Percentiles rank a stretch among this genome's conserved stretches.
phyloP scores from a whole-genome alignment of 192 early-diverging fungal genomes.

The Pecoramyces ruminantium region DNA sequence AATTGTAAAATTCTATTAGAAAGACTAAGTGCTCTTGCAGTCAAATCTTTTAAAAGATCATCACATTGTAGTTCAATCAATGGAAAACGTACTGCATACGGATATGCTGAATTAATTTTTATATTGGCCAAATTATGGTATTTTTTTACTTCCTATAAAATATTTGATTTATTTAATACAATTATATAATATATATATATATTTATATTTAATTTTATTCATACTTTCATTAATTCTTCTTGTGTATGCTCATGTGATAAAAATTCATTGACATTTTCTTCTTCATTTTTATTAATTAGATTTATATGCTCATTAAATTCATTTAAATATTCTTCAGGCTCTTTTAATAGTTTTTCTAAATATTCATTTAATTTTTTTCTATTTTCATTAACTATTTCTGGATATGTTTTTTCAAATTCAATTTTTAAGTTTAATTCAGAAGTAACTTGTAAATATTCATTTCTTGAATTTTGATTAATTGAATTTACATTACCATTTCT shows the following conservation, averaged over 20 bases:
- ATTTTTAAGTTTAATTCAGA: slow-evolving; percentile 33
- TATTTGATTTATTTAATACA: slow-evolving; percentile 12
- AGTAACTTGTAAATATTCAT: slow-evolving; percentile 17
- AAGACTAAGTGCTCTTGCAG: slow-evolving; percentile 20
- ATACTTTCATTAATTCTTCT: slow-evolving; percentile 25
- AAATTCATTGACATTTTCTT: slow-evolving; percentile 26
- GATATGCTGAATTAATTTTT: slow-evolving; percentile 27
- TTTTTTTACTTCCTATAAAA: not conserved
- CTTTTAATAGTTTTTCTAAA: slow-evolving; percentile 13
- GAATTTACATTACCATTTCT: not conserved
- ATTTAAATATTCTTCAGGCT: slow-evolving; percentile 19
- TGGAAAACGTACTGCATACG: slow-evolving; percentile 28
- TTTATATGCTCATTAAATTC: slow-evolving; percentile 31
- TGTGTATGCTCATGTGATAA: slow-evolving; percentile 16
- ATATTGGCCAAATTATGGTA: slow-evolving; percentile 16
- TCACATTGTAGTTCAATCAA: slow-evolving; percentile 31
- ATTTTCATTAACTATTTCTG: slow-evolving; percentile 18
- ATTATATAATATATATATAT: not conserved
- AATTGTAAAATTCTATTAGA: slow-evolving; percentile 24
- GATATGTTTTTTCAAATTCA: slow-evolving; percentile 31
- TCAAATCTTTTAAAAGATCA: slow-evolving; percentile 24
- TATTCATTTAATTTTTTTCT: slow-evolving; percentile 11
- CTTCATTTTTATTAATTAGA: slow-evolving; percentile 14
- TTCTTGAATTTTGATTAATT: slow-evolving; percentile 3
- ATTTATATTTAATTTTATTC: not conserved